These are phyloP conservation scores for Medakamo hakoo DNA, from an alignment of 139 green algal genomes.

Conservation along the genomic window DNA sequence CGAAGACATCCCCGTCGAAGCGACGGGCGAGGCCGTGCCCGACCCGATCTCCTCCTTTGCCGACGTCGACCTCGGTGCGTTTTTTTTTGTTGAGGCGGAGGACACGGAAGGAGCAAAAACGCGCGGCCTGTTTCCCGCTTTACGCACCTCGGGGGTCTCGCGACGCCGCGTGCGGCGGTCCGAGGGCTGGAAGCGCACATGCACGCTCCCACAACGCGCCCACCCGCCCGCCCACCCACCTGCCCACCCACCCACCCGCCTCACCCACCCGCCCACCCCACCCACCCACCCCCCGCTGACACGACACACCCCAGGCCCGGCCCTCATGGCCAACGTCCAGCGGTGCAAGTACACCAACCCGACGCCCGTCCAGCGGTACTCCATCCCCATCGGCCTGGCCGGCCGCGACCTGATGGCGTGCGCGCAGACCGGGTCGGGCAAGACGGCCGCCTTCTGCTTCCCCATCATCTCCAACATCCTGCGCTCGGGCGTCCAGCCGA, in stretches of 20 bases:
- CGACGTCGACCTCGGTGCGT: conserved; percentile 66
- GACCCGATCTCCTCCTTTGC: conserved; percentile 68
- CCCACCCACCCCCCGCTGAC: too few species aligned
- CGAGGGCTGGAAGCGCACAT: too few species aligned
- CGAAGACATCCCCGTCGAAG: conserved; percentile 96
- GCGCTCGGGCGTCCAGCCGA: conserved; percentile 34
- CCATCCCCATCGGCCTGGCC: conserved; percentile 86
- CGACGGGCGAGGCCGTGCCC: conserved; percentile 65
- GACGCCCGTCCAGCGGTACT: conserved; percentile 92
- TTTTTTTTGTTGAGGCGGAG: too few species aligned
- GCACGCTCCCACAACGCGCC: too few species aligned
- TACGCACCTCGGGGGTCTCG: too few species aligned
- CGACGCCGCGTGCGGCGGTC: too few species aligned
- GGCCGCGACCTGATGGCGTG: conserved; percentile 94
- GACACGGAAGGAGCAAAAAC: too few species aligned
- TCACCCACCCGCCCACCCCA: too few species aligned
- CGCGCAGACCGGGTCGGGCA: conserved; percentile 90
- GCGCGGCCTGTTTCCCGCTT: too few species aligned
- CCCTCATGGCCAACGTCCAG: conserved; percentile 71
- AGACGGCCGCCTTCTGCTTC: conserved; percentile 98
- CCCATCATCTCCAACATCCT: conserved; percentile 91
- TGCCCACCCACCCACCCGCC: too few species aligned
- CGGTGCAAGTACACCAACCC: conserved; percentile 96
- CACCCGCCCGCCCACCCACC: too few species aligned
- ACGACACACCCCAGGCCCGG: too few species aligned